phyloP scores from a whole-genome alignment of 2,329 filamentous ascomycete genomes.

The Didymella sp. region DNA sequence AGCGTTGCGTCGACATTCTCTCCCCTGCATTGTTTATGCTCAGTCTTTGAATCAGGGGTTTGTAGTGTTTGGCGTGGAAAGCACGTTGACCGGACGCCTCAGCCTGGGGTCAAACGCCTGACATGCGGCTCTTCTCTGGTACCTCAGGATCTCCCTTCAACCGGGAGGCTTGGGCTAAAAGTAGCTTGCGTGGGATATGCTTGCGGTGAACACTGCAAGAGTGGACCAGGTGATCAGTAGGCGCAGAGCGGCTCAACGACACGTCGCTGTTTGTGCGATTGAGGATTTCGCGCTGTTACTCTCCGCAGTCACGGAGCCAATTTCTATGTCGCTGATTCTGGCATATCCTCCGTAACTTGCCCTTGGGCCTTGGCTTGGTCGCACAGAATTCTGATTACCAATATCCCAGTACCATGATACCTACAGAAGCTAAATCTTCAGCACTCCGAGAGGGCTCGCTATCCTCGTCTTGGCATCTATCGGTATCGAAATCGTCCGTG shows the following conservation, averaged over 20 bases:
- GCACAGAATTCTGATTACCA: conserved; percentile 2
- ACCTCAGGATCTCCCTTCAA: conserved; percentile 4
- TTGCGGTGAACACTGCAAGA: not conserved
- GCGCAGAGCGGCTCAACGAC: not conserved
- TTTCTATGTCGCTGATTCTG: conserved; percentile 12
- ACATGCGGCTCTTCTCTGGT: conserved; percentile 13
- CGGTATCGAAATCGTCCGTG: conserved; percentile 19
- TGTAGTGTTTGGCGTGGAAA: conserved; percentile 24
- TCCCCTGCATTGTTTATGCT: conserved; percentile 16
- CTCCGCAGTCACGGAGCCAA: conserved; percentile 9
- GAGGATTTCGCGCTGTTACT: not conserved
- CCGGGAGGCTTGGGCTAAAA: not conserved
- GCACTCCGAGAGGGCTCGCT: conserved; percentile 1
- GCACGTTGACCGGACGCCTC: conserved; percentile 25
- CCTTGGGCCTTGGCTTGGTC: not conserved
- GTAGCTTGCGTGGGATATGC: conserved; percentile 3
- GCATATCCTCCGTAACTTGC: conserved; percentile 8
- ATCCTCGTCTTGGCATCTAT: conserved; percentile 8
- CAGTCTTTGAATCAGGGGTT: conserved; percentile 27
- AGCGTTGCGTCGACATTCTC: not conserved
- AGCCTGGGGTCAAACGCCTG: conserved; percentile 20
- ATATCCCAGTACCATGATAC: conserved; percentile 23
- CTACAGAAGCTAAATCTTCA: conserved; percentile 3
- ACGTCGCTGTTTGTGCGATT: not conserved
- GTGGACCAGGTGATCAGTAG: not conserved